These are phyloP conservation scores for Novymonas esmeraldas DNA, from an alignment of 208 protist species.

Conservation along the genomic window DNA sequence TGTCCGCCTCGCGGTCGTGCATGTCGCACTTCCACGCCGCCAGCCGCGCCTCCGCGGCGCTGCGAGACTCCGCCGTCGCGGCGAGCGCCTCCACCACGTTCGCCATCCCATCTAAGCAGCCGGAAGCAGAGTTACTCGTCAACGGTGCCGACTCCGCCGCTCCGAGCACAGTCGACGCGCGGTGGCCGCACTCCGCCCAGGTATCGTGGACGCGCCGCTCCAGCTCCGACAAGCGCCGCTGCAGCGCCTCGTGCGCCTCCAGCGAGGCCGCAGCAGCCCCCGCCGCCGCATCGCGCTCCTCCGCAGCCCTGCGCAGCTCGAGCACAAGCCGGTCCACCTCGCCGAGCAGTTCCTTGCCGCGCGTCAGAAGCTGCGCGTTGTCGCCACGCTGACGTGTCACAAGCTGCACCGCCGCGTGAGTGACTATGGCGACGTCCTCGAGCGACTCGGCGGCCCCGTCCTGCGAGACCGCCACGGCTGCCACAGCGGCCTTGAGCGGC, in stretches of 20 bases:
- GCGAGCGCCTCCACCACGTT: conserved; percentile 4
- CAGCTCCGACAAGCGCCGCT: not conserved
- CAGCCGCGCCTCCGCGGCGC: not conserved
- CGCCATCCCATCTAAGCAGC: conserved; percentile 5
- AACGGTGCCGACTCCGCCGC: not conserved
- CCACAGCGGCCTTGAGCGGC: not conserved
- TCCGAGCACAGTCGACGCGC: not conserved
- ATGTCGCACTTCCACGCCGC: not conserved
- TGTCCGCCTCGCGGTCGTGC: not conserved
- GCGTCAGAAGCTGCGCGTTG: not conserved
- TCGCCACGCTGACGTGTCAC: not conserved
- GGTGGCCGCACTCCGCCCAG: not conserved
- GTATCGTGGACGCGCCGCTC: not conserved
- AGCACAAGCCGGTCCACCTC: not conserved
- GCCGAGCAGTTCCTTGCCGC: not conserved
- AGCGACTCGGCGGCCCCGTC: not conserved
- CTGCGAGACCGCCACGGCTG: not conserved
- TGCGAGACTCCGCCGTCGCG: not conserved
- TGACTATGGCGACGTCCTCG: conserved; percentile 2
- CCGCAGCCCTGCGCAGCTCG: not conserved
- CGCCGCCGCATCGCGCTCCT: not conserved
- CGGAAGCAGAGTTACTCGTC: not conserved
- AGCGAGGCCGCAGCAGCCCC: not conserved
- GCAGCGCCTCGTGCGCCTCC: not conserved
- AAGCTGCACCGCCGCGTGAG: not conserved